Base-by-base conservation (phyloP, 208 protist species). In the Trypanosoma theileri region DNA sequence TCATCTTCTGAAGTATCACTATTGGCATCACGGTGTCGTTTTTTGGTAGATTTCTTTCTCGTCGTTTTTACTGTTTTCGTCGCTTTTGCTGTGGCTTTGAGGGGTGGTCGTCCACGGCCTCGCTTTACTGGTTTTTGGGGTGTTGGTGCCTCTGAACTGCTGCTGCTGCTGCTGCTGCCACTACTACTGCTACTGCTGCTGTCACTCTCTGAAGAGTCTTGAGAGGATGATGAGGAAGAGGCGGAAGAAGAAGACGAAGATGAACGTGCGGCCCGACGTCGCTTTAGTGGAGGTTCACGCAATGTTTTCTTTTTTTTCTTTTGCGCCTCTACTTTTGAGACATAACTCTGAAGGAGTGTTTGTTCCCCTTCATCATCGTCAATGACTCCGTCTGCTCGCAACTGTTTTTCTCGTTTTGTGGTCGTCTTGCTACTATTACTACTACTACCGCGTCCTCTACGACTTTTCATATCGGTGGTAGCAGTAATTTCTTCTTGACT, bases 221-320 rank as follows among this genome's bases (percentile, higher is more conserved):
- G 53, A 21, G 59, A 51, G 13, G 45, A 59, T 16, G 52, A 59
- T 22, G 61, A 55, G 10, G 60, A 66, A 45, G 44, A 66, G 6
- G 62, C 48, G 10, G 62, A 67, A 14, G 48, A 57, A 28, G 50
- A 59, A 3, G 52, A 22, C 6, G 51, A 53, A 4, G 64, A 9
- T 11, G 62, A 59, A 7, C 24, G 16, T 40, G 50, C 40, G 21
- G 16, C 16, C 12, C 51, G 9, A 44, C 35, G 26, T 17, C 51
- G 9, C 17, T 45, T 40, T 19, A 45, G 24, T 16, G 44, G 17
- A 14, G 58, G 8, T 55, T 44, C 11, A 19, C 31, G 13, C 31
- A 14, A 54, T 21, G 3, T 35, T 16, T 59, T 45, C 16, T 59
- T 44, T 19, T 55, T 35, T 9, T 53, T 31, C 19, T 35, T 40